Percentiles rank a stretch among this genome's conserved stretches.
Evolutionary conservation across 1,139 yeast genomes (phyloP).

Genomic region (Candida anutae): DNA sequence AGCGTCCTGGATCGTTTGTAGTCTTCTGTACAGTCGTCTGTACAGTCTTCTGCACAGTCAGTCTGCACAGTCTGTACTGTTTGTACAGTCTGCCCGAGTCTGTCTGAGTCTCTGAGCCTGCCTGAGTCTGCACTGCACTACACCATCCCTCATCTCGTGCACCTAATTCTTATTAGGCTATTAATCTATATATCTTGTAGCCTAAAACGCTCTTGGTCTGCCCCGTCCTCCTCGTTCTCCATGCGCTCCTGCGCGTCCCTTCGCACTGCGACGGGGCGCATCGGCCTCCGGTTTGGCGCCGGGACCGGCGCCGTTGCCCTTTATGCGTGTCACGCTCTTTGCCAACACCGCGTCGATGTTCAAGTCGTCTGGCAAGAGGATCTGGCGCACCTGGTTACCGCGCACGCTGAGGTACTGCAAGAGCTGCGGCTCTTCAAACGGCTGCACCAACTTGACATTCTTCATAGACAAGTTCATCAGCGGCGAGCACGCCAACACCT

Average conservation of each 20-base stretch:
- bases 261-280: constrained; percentile 9
- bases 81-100: no score
- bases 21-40: no score
- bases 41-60: no score
- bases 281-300: constrained; percentile 13
- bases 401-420: constrained; percentile 79
- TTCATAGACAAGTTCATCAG: constrained; percentile 86
- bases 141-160: neutral
- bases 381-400: constrained; percentile 85
- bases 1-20: no score
- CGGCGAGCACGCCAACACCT: constrained; percentile 74
- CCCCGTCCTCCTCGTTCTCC: constrained; percentile 13
- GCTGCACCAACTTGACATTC: constrained; percentile 70
- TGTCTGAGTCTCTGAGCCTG: no score
- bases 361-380: constrained; percentile 79
- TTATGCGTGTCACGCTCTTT: constrained; percentile 28
- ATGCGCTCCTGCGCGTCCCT: constrained; percentile 9
- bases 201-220: constrained; percentile 7
- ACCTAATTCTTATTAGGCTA: no score
- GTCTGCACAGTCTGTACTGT: no score
- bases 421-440: constrained; percentile 62
- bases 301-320: constrained; percentile 38
- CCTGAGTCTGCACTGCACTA: no score
- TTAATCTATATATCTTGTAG: no score
- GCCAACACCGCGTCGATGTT: constrained; percentile 71